Conservation (phyloP, 2,329 filamentous ascomycete genomes). For the Phaeosphaeriaceae sp. region DNA sequence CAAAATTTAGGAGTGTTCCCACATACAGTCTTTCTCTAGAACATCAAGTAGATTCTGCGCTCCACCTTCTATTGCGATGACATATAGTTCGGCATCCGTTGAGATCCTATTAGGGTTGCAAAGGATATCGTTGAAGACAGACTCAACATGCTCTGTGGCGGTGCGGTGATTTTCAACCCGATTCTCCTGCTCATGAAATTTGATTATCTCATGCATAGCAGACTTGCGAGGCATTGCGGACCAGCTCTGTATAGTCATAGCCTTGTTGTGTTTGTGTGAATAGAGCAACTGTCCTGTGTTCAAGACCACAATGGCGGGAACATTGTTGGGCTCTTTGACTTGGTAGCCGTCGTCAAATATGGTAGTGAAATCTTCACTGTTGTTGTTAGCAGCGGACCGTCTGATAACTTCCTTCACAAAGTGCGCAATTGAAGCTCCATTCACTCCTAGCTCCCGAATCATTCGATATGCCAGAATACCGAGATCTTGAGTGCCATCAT, state of each 20-base stretch:
- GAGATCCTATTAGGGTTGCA: constrained; percentile 52
- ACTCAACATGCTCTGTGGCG: constrained; percentile 66
- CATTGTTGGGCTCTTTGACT: constrained; percentile 22
- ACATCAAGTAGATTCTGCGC: constrained; percentile 65
- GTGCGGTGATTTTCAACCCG: constrained; percentile 65
- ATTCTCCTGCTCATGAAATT: constrained; percentile 64
- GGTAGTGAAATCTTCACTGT: constrained; percentile 13
- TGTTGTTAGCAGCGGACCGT: constrained; percentile 16
- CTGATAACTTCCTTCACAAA: constrained; percentile 60
- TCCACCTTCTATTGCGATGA: constrained; percentile 74
- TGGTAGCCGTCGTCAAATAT: constrained; percentile 28
- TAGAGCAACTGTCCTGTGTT: constrained; percentile 81
- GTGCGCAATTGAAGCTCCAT: constrained; percentile 72
- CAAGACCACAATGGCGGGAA: constrained; percentile 72
- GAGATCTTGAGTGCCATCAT: constrained; percentile 78
- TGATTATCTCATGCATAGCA: constrained; percentile 61
- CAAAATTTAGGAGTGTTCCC: neutral
- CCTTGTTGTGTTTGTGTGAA: constrained; percentile 68
- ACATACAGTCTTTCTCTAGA: constrained; percentile 63
- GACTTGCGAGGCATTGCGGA: constrained; percentile 66
- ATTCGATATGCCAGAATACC: constrained; percentile 76
- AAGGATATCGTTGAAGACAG: constrained; percentile 71
- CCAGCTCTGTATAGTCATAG: constrained; percentile 67
- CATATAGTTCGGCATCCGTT: constrained; percentile 64
- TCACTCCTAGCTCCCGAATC: constrained; percentile 68